Percentiles rank a stretch among this genome's conserved stretches.
phyloP scores from a whole-genome alignment of 2,329 filamentous ascomycete genomes.

The Pseudogymnoascus sp. region DNA sequence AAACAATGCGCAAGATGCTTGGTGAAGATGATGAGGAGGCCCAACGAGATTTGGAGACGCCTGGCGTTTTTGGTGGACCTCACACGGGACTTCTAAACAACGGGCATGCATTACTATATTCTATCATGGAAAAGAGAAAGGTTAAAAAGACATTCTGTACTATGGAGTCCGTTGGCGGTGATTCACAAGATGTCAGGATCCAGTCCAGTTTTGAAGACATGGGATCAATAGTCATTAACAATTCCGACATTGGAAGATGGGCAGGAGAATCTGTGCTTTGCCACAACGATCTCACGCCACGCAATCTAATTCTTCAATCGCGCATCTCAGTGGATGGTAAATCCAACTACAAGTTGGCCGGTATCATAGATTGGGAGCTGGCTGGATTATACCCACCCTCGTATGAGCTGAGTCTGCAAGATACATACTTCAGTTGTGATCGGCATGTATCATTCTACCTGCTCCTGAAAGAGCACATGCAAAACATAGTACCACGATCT shows the following conservation, averaged over 20 bases:
- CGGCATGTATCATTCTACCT: constrained; percentile 19
- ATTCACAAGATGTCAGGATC: constrained; percentile 13
- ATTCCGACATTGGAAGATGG: constrained; percentile 20
- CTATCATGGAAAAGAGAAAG: constrained; percentile 15
- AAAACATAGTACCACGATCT: constrained; percentile 10
- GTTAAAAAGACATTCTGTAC: constrained; percentile 11
- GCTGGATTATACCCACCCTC: constrained; percentile 22
- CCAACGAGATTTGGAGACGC: constrained; percentile 1
- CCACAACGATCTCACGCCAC: constrained; percentile 21
- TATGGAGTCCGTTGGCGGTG: constrained; percentile 9
- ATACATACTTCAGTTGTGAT: constrained; percentile 18
- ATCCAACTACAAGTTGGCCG: constrained; percentile 17
- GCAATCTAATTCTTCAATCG: constrained; percentile 18
- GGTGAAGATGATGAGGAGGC: constrained; percentile 10
- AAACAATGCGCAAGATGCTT: constrained; percentile 11
- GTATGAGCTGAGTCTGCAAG: constrained; percentile 21
- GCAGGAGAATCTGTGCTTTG: constrained; percentile 20
- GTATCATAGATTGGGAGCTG: constrained; percentile 22
- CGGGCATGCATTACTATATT: constrained; percentile 8
- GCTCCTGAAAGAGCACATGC: background rate
- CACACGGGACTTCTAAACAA: constrained; percentile 13
- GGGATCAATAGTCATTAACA: constrained; percentile 15
- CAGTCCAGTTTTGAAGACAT: constrained; percentile 15
- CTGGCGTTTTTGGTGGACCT: constrained; percentile 12
- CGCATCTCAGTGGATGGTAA: constrained; percentile 10